These are phyloP conservation scores for Tolypocladium amazonense DNA, from an alignment of 2,329 filamentous ascomycete species.

Conservation along the genomic window DNA sequence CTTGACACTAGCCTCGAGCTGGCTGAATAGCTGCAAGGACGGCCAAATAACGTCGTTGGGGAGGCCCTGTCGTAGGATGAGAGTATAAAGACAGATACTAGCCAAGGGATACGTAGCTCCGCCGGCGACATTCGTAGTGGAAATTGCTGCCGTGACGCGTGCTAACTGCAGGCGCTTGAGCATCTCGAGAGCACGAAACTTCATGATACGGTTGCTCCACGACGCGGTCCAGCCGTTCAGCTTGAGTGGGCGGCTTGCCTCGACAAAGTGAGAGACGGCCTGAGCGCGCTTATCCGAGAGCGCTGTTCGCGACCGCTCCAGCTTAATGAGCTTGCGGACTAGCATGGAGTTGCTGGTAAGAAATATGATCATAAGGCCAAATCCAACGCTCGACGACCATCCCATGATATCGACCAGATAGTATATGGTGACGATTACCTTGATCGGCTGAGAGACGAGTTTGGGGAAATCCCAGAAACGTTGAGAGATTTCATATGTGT, in stretches of 20 bases:
- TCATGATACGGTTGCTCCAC: conserved; percentile 24
- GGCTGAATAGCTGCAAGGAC: conserved; percentile 67
- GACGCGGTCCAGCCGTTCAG: conserved; percentile 28
- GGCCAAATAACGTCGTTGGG: conserved; percentile 80
- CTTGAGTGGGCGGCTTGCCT: conserved; percentile 61
- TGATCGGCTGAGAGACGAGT: conserved; percentile 67
- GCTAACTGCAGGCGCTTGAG: conserved; percentile 24
- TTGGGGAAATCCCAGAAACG: conserved; percentile 78
- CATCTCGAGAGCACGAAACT: conserved; percentile 24
- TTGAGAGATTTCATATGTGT: conserved; percentile 74
- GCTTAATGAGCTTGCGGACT: conserved; percentile 53
- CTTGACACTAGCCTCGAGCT: conserved; percentile 63
- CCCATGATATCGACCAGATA: conserved; percentile 66
- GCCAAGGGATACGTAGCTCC: conserved; percentile 69
- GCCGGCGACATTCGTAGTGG: conserved; percentile 59
- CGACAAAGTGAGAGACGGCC: conserved; percentile 75
- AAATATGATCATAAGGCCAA: conserved; percentile 57
- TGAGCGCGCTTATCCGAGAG: conserved; percentile 73
- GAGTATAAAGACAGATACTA: conserved; percentile 73
- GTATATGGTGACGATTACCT: conserved; percentile 55
- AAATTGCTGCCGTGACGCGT: conserved; percentile 36
- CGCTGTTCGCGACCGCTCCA: conserved; percentile 59
- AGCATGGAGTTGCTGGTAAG: conserved; percentile 60
- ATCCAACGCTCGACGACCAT: conserved; percentile 65
- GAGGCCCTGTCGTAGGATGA: conserved; percentile 55